Percentiles rank a stretch among this genome's conserved stretches.
Conservation (phyloP, 208 protist species). For the Trypanosomatidae sp. region DNA sequence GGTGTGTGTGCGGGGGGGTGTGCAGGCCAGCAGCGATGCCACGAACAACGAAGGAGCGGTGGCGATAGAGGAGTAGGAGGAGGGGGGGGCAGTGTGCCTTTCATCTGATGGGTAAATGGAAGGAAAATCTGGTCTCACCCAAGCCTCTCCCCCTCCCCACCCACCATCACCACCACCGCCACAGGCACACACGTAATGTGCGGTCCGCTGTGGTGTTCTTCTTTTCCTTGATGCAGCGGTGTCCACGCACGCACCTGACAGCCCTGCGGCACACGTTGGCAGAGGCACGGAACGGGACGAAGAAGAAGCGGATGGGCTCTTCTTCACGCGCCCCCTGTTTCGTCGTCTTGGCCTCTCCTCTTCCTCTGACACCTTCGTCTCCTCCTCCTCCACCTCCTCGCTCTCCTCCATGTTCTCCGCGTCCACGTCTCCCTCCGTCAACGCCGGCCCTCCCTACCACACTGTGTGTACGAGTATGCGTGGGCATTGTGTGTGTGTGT, state of each 20-base stretch:
- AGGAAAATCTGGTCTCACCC: neutral
- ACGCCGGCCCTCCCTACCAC: neutral
- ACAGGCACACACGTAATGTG: neutral
- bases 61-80: no score
- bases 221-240: no score
- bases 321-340: no score
- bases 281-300: no score
- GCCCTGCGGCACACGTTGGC: no score
- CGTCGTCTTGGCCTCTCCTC: neutral
- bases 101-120: no score
- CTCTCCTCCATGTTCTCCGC: neutral
- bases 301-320: no score
- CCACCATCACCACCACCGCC: neutral
- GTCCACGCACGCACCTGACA: no score
- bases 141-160: neutral
- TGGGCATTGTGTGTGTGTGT: neutral
- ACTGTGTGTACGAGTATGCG: neutral
- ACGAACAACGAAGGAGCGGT: neutral
- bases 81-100: no score
- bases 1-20: no score
- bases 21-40: neutral
- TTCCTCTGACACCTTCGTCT: neutral
- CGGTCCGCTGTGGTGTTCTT: no score
- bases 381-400: neutral
- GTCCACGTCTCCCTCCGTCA: neutral